Percentiles rank a stretch among this genome's conserved stretches.
Conservation (phyloP, 1,284 basidiomycete species). For the Thecaphora thlaspeos region DNA sequence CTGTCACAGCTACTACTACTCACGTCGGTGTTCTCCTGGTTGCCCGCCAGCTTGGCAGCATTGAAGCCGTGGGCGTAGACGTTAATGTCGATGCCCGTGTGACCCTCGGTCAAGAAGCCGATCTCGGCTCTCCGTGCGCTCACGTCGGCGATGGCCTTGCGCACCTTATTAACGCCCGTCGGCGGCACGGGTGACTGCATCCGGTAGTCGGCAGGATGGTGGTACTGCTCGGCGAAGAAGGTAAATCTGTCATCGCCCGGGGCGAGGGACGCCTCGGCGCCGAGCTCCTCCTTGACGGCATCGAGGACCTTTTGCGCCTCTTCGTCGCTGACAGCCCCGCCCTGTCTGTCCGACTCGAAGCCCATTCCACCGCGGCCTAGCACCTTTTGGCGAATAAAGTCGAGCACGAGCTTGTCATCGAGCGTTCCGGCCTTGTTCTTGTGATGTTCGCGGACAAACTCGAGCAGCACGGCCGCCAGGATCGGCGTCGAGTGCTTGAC, state of each 20-base stretch:
- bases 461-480: conserved; percentile 42
- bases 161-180: conserved; percentile 20
- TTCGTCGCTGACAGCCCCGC: conserved; percentile 23
- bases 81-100: conserved; percentile 60
- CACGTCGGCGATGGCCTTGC: conserved; percentile 32
- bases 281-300: conserved; percentile 17
- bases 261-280: conserved; percentile 8
- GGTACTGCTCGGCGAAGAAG: background rate
- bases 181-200: conserved; percentile 9
- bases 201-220: conserved; percentile 1
- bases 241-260: no score
- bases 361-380: conserved; percentile 27
- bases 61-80: conserved; percentile 56
- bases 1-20: no score
- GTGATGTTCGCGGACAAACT: conserved; percentile 20
- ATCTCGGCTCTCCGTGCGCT: conserved; percentile 55
- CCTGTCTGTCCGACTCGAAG: conserved; percentile 8
- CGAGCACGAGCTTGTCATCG: conserved; percentile 13
- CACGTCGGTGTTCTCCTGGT: conserved; percentile 58
- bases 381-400: conserved; percentile 29
- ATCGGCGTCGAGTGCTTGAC: conserved; percentile 55
- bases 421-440: background rate
- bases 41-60: conserved; percentile 47
- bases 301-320: conserved; percentile 50
- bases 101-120: conserved; percentile 59